Percentiles rank a stretch among this genome's conserved stretches.
Evolutionary conservation across 148 eudicot genomes (phyloP).

Genomic region (Silene latifolia): DNA sequence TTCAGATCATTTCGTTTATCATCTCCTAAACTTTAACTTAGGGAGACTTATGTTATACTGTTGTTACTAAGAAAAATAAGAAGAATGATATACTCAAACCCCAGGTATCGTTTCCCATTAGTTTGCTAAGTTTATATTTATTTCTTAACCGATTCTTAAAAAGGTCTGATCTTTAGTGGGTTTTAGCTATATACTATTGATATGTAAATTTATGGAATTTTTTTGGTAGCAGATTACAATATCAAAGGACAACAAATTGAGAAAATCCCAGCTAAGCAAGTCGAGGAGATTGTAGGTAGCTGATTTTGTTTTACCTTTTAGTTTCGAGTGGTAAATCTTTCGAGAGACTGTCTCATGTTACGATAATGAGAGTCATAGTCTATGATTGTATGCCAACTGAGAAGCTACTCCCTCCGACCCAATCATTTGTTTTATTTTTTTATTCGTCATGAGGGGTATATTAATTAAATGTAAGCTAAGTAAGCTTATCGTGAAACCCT

Average conservation of each 20-base stretch:
- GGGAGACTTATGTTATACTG: slow-evolving; percentile 37
- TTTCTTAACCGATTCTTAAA: not conserved
- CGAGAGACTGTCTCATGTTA: too few species aligned
- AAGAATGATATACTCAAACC: slow-evolving; percentile 36
- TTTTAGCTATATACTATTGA: not conserved
- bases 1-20: too few species aligned
- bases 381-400: too few species aligned
- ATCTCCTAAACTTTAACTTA: too few species aligned
- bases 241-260: slow-evolving; percentile 33
- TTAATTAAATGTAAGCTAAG: too few species aligned
- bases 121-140: not conserved
- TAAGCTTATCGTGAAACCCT: too few species aligned
- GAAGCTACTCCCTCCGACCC: too few species aligned
- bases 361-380: too few species aligned
- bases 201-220: slow-evolving; percentile 1
- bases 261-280: slow-evolving; percentile 71
- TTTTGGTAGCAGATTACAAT: slow-evolving; percentile 27
- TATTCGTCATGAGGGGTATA: too few species aligned
- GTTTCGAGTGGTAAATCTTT: too few species aligned
- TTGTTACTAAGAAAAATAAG: slow-evolving; percentile 35
- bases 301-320: not conserved
- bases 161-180: not conserved
- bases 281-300: slow-evolving; percentile 70
- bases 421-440: too few species aligned
- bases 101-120: slow-evolving; percentile 29